phyloP scores from a whole-genome alignment of 345 rosid species.

The Draba incana region DNA sequence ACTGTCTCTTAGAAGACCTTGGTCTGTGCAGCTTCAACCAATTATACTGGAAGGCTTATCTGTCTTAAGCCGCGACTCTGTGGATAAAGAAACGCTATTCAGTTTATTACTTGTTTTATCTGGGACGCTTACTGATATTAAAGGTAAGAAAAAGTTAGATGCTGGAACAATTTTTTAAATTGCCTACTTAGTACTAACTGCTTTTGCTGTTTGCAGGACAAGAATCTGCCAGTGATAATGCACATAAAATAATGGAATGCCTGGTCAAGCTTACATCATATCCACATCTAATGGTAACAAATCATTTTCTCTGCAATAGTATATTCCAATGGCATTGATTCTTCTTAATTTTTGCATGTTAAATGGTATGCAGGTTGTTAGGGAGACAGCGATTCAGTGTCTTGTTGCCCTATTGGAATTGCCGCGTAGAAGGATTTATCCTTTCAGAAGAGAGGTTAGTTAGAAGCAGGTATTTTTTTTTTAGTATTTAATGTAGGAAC shows the following conservation, averaged over 20 bases:
- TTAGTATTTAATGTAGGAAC: conserved; percentile 4
- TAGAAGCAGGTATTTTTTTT: not conserved
- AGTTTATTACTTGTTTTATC: conserved; percentile 77
- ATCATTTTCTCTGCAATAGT: not conserved
- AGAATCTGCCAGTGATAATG: conserved; percentile 63
- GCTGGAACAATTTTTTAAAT: not conserved
- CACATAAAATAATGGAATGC: conserved; percentile 59
- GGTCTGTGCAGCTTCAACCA: conserved; percentile 63
- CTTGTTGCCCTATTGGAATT: conserved; percentile 68
- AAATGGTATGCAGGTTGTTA: conserved; percentile 58
- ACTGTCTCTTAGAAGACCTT: conserved; percentile 16
- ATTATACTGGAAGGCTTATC: conserved; percentile 67
- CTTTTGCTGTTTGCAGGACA: conserved; percentile 52
- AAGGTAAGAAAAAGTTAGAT: conserved; percentile 46
- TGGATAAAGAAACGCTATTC: conserved; percentile 60
- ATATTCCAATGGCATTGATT: not conserved
- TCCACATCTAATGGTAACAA: conserved; percentile 71
- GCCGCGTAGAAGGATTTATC: conserved; percentile 73
- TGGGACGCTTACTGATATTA: conserved; percentile 71
- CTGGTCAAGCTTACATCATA: conserved; percentile 56
- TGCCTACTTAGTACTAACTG: conserved; percentile 1
- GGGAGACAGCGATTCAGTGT: conserved; percentile 91
- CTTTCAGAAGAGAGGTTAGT: conserved; percentile 71
- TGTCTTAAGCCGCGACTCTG: conserved; percentile 52
- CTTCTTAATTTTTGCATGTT: not conserved